These are phyloP conservation scores for Ustilago hordei DNA, from an alignment of 1,284 basidiomycete species.

Conservation along the genomic window DNA sequence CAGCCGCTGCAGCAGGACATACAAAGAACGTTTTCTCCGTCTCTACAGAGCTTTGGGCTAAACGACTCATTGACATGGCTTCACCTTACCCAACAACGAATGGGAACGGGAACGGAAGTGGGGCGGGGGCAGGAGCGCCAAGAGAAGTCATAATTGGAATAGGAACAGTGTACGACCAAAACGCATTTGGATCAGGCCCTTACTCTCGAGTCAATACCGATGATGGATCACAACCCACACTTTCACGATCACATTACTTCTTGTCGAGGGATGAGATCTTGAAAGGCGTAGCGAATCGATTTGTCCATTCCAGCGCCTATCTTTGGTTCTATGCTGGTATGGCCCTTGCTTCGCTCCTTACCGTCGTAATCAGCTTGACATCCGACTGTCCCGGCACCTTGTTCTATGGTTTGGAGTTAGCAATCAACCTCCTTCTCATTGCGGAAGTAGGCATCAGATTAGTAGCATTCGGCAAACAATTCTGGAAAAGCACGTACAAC, in stretches of 20 bases:
- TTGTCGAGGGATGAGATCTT: slow-evolving; percentile 63
- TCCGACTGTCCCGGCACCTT: slow-evolving; percentile 63
- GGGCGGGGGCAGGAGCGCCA: slow-evolving; percentile 5
- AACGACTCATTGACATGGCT: slow-evolving; percentile 38
- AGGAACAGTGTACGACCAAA: slow-evolving; percentile 38
- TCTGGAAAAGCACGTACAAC: slow-evolving; percentile 69
- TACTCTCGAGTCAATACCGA: slow-evolving; percentile 25
- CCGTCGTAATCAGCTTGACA: slow-evolving; percentile 61
- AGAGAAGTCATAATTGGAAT: slow-evolving; percentile 38
- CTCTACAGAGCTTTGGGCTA: slow-evolving; percentile 49
- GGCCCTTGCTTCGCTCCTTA: slow-evolving; percentile 64
- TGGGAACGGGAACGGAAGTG: slow-evolving; percentile 4
- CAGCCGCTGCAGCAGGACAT: slow-evolving; percentile 27
- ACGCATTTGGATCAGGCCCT: slow-evolving; percentile 22
- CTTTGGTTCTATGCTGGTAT: slow-evolving; percentile 67
- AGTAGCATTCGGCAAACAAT: slow-evolving; percentile 66
- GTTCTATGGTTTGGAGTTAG: slow-evolving; percentile 65
- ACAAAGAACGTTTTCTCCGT: slow-evolving; percentile 53
- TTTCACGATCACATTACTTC: slow-evolving; percentile 58
- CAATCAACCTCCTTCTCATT: slow-evolving; percentile 65
- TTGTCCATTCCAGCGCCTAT: slow-evolving; percentile 67
- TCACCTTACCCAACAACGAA: slow-evolving; percentile 16
- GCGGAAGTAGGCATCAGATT: slow-evolving; percentile 64
- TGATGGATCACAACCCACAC: slow-evolving; percentile 12
- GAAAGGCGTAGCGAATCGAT: slow-evolving; percentile 68